phyloP scores from a whole-genome alignment of 257 asterid species.

The Coffea eugenioides region DNA sequence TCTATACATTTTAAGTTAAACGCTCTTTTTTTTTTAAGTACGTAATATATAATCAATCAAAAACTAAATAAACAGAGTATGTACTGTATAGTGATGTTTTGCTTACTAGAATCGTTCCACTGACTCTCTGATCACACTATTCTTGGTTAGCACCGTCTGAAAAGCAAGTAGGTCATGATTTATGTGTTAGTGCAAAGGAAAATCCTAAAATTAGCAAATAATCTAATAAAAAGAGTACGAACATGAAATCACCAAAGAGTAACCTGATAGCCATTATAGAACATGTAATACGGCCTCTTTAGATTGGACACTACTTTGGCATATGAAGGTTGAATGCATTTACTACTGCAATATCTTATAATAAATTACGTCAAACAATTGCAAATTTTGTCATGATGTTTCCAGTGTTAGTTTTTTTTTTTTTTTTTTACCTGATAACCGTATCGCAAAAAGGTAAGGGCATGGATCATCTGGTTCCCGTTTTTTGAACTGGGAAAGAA shows the following conservation, averaged over 20 bases:
- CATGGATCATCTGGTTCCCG: conserved; percentile 46
- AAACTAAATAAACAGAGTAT: neutral
- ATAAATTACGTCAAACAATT: no score
- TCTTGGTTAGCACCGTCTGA: neutral
- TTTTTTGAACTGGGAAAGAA: conserved; percentile 32
- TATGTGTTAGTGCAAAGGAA: neutral
- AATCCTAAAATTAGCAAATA: neutral
- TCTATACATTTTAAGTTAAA: conserved; percentile 29
- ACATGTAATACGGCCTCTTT: neutral
- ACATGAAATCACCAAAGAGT: no score
- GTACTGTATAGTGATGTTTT: neutral
- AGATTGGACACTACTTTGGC: neutral
- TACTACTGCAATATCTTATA: no score
- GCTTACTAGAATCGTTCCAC: conserved; percentile 60
- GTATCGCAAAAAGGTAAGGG: conserved; percentile 58
- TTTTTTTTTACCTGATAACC: conserved; percentile 35
- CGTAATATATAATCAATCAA: neutral
- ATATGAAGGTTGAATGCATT: neutral
- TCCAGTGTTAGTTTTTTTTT: neutral
- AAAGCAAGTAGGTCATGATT: neutral
- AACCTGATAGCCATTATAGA: neutral
- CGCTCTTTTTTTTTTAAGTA: neutral
- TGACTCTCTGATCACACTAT: conserved; percentile 13
- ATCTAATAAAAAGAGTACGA: neutral
- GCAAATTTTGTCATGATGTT: neutral